Evolutionary conservation across 441 rosid genomes (phyloP).

Genomic region (Metrosideros polymorpha): DNA sequence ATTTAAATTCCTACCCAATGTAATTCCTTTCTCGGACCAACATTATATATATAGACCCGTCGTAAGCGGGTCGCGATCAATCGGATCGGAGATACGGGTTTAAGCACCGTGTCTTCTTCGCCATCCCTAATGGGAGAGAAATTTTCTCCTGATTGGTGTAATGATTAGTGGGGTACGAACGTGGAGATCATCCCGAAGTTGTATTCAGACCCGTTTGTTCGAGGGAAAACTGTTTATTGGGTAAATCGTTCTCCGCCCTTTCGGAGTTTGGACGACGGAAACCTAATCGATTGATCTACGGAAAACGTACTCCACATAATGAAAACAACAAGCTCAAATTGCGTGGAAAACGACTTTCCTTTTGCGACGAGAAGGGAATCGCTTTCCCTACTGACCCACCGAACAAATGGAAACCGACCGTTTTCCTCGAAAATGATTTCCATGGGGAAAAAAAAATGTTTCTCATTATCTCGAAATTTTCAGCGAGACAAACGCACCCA

Average conservation of each 20-base stretch:
- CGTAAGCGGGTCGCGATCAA: neutral
- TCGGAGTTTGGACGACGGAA: too few relatives aligned
- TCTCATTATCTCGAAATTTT: too few relatives aligned
- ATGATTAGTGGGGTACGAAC: too few relatives aligned
- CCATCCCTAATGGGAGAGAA: neutral
- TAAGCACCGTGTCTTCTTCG: neutral
- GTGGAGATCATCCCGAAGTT: neutral
- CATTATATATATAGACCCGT: too few relatives aligned
- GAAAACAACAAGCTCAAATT: neutral
- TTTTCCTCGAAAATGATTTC: too few relatives aligned
- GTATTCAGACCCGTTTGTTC: neutral
- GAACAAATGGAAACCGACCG: accelerated
- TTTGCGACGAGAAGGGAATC: too few relatives aligned
- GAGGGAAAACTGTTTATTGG: accelerated
- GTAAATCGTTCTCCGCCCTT: neutral
- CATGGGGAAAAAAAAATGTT: too few relatives aligned
- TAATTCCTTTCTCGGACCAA: neutral
- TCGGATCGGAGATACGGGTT: neutral
- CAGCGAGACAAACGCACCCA: too few relatives aligned
- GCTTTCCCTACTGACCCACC: neutral
- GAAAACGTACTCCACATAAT: accelerated
- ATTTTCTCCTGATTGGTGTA: neutral
- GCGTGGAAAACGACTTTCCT: neutral
- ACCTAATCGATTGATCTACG: accelerated
- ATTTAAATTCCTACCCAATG: neutral